These are phyloP conservation scores for Podila clonocystis DNA, from an alignment of 192 early-diverging fungal species.

Conservation along the genomic window DNA sequence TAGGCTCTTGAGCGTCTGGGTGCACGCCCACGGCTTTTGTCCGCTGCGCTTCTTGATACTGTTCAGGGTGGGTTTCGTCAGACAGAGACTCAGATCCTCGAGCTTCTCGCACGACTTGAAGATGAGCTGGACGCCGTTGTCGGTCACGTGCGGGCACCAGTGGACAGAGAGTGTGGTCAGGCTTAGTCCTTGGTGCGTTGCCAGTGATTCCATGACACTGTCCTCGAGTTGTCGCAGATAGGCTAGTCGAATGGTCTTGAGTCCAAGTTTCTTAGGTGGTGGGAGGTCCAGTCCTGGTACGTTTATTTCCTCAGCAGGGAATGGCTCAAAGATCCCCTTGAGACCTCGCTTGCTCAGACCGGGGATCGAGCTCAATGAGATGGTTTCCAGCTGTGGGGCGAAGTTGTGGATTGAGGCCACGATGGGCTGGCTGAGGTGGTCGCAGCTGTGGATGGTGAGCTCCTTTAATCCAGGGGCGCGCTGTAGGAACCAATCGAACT, in stretches of 20 bases:
- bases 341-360: constrained; percentile 7
- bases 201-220: constrained; percentile 22
- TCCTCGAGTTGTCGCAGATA: constrained; percentile 39
- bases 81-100: constrained; percentile 29
- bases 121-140: constrained; percentile 31
- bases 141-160: constrained; percentile 46
- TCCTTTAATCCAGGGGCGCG: constrained; percentile 17
- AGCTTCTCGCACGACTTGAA: constrained; percentile 22
- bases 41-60: constrained; percentile 14
- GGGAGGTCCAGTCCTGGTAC: no score
- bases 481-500: constrained; percentile 22
- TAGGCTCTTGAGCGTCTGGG: constrained; percentile 30
- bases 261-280: constrained; percentile 2
- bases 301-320: constrained; percentile 10
- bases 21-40: constrained; percentile 29
- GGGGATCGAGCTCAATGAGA: constrained; percentile 34
- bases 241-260: constrained; percentile 30
- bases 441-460: constrained; percentile 28
- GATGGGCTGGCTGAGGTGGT: not conserved
- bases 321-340: not conserved
- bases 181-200: constrained; percentile 14
- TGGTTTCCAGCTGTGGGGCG: constrained; percentile 21
- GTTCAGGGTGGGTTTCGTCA: constrained; percentile 28
- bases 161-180: constrained; percentile 27
- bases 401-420: constrained; percentile 21